Base-by-base conservation (phyloP, 768 basidiomycete genomes). In the Pleurotus citrinopileatus region DNA sequence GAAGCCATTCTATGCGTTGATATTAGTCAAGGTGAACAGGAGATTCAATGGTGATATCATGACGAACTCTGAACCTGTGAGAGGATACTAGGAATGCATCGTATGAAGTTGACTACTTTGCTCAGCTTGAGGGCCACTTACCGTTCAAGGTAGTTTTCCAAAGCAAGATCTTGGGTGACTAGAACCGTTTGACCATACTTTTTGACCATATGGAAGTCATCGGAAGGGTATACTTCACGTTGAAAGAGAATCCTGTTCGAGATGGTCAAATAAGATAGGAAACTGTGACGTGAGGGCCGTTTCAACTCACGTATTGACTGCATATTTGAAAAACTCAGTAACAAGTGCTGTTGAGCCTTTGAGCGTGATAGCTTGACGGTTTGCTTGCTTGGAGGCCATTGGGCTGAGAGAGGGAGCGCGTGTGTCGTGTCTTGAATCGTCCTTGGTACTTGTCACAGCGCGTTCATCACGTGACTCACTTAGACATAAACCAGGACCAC, bases 201-300 rank as follows among this genome's bases (percentile, higher is more conserved):
- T 71, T 98, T 99, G 56, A 99, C 96, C 92, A 97, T 95, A 65
- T 93, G 89, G 67, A 99, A 99, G 73, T 99, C 97, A 69, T 98
- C 97, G 0, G 92, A 87, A 2, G 97, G 97, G 67, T 98, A 99
- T 17, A 99, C 90, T 55, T 93, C 94, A 40, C 97, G 81, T 73
- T 98, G 95, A 72, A 96, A 99, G 52, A 99, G 75, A 62, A 98
- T 96, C 13, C 94, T 97, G 65, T 42, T 25, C 45, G 22, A 40
- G 15, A 40, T 37, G 52, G 42, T 55, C 55, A 60, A 36, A 59
- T 40, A 60, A 56, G 37, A 42, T 29, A 32, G 34, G 46, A 22
- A 55, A 19, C 19, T 7, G 19, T 36, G 20, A 28, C 10, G 9
- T 15, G 26, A 45, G 43, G 25, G 32, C 32, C 29, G 7, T 19